Evolutionary conservation across 108 stramenopile species (phyloP).

Genomic region (Conticribra guillardii): DNA sequence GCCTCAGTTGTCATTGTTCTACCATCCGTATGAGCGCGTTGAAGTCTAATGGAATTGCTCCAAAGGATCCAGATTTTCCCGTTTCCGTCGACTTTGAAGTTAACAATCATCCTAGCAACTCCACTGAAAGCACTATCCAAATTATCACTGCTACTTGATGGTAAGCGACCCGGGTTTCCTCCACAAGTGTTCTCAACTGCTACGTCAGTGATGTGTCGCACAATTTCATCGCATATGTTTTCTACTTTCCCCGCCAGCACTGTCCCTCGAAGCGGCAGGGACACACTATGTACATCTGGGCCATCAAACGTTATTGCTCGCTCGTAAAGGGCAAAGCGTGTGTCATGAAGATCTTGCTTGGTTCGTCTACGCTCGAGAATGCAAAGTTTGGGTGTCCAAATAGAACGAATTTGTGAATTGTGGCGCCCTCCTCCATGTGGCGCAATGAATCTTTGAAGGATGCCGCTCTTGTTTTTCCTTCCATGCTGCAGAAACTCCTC

Average conservation of each 20-base stretch:
- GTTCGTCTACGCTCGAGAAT: slow-evolving; percentile 80
- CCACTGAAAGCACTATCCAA: slow-evolving; percentile 16
- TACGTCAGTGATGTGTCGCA: slow-evolving; percentile 70
- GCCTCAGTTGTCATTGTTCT: slow-evolving; percentile 8
- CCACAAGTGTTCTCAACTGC: slow-evolving; percentile 7
- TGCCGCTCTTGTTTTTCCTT: slow-evolving; percentile 75
- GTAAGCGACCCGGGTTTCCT: slow-evolving; percentile 39
- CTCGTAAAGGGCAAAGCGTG: slow-evolving; percentile 80
- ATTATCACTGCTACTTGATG: not conserved
- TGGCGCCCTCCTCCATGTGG: slow-evolving; percentile 61
- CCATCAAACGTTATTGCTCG: slow-evolving; percentile 85
- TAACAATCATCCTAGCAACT: slow-evolving; percentile 73
- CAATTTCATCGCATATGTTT: slow-evolving; percentile 72
- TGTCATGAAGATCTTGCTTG: slow-evolving; percentile 71
- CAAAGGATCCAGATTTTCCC: slow-evolving; percentile 64
- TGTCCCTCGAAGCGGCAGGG: slow-evolving; percentile 69
- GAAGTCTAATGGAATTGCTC: slow-evolving; percentile 51
- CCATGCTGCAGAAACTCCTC: slow-evolving; percentile 71
- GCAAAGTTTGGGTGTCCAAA: slow-evolving; percentile 88
- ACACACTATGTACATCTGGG: slow-evolving; percentile 72
- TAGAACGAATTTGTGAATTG: slow-evolving; percentile 65
- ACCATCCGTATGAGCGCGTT: slow-evolving; percentile 15
- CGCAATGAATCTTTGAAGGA: slow-evolving; percentile 82
- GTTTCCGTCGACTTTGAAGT: slow-evolving; percentile 88
- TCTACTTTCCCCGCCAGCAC: slow-evolving; percentile 71